Percentiles rank a stretch among this genome's conserved stretches.
phyloP scores from a whole-genome alignment of 2,329 filamentous ascomycete species.

The Talaromyces sp. region DNA sequence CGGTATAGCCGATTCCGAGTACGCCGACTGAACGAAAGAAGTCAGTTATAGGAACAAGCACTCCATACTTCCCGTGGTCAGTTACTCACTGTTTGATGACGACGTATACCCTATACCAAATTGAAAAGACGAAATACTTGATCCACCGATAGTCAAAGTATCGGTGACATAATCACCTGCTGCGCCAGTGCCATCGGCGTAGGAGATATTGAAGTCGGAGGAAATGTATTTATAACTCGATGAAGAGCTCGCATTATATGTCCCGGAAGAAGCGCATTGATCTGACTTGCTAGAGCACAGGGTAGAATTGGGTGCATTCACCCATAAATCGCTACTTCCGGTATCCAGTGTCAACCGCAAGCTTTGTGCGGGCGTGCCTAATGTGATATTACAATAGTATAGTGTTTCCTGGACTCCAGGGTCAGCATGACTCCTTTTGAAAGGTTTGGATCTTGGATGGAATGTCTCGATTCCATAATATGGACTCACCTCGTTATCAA shows the following conservation, averaged over 20 bases:
- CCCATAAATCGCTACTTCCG: slow-evolving; percentile 63
- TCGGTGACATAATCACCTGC: slow-evolving; percentile 78
- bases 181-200: slow-evolving; percentile 76
- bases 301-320: slow-evolving; percentile 50
- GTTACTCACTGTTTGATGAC: slow-evolving; percentile 41
- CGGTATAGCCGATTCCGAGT: slow-evolving; percentile 75
- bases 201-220: slow-evolving; percentile 80
- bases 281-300: slow-evolving; percentile 43
- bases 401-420: slow-evolving; percentile 45
- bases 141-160: slow-evolving; percentile 56
- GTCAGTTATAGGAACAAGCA: slow-evolving; percentile 5
- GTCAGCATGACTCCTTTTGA: neutral
- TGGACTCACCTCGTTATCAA: slow-evolving; percentile 53
- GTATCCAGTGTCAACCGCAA: slow-evolving; percentile 60
- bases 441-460: neutral
- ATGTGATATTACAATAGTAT: slow-evolving; percentile 56
- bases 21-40: slow-evolving; percentile 60
- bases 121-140: slow-evolving; percentile 51
- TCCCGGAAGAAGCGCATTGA: slow-evolving; percentile 49
- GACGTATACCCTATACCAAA: slow-evolving; percentile 60
- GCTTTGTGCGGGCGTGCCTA: slow-evolving; percentile 57
- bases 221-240: slow-evolving; percentile 73
- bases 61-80: neutral
- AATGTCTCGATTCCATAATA: neutral
- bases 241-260: slow-evolving; percentile 57